A percentile compares a stretch with the other conserved stretches of the same genome.
Evolutionary conservation across 2,329 filamentous ascomycete genomes (phyloP).

Genomic region (Pestalotiopsis fici): DNA sequence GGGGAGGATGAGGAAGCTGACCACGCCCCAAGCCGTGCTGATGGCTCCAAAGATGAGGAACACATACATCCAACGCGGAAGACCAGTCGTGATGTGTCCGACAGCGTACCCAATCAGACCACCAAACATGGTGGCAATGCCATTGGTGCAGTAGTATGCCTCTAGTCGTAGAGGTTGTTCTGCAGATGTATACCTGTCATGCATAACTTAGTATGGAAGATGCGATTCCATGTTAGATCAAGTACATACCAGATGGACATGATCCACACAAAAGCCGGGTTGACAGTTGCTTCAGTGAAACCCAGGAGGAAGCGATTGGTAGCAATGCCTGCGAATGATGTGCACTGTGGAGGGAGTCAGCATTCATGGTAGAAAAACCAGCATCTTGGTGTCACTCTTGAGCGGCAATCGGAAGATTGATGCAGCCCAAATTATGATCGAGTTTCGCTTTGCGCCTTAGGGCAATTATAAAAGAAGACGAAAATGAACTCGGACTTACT

Average conservation of each 20-base stretch:
- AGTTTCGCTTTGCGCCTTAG: too few relatives aligned
- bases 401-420: background rate
- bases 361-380: background rate
- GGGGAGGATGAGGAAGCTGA: slow-evolving; percentile 59
- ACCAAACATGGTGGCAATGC: slow-evolving; percentile 63
- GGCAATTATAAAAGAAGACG: too few relatives aligned
- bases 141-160: slow-evolving; percentile 59
- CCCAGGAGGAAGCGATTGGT: slow-evolving; percentile 58
- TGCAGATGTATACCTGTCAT: slow-evolving; percentile 33
- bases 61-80: slow-evolving; percentile 35
- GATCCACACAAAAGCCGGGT: slow-evolving; percentile 47
- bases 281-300: slow-evolving; percentile 56
- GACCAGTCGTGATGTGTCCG: slow-evolving; percentile 51
- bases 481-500: background rate
- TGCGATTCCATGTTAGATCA: background rate
- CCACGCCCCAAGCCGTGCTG: slow-evolving; percentile 55
- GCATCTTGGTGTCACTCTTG: background rate
- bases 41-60: slow-evolving; percentile 61
- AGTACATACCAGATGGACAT: slow-evolving; percentile 29
- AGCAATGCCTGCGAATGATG: slow-evolving; percentile 56
- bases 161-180: slow-evolving; percentile 55
- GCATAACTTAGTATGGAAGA: background rate
- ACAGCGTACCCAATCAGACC: slow-evolving; percentile 59
- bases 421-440: background rate
- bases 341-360: slow-evolving; percentile 29